Evolutionary conservation across 2,329 filamentous ascomycete genomes (phyloP), one percentile per base, ranked within the genome.

Genomic region (Aspergillus thermomutatus): DNA sequence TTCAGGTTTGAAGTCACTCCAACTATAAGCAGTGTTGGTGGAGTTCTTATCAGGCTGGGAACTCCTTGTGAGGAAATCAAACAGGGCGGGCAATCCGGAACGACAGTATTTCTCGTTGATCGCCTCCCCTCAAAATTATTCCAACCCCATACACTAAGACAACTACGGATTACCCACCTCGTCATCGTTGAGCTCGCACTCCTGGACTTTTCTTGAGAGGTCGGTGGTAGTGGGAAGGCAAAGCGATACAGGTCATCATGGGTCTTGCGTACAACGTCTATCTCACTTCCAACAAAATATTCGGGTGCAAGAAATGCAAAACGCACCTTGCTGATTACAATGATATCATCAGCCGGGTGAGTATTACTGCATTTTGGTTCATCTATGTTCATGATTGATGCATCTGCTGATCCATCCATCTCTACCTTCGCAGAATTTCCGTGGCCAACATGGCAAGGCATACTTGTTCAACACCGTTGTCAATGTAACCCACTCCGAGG

Each of bases 381-480:
- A 51, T 53, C 34, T 49, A 46, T 54, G 46, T 28, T 26, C 19
- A 48, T 52, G 40, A 53, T 43, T 27, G 40, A 27, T 23, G 11
- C 19, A 50, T 54, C 47, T 43, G 34, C 63, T 64, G 25, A 63
- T 55, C 25, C 41, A 49, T 53, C 41, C 57, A 50, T 34, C 17
- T 7, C 21, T 31, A 46, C 14, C 41, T 25, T 19, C 54, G 23
- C 74, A 97, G 92, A 97, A 96, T 79, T 99, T 99, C 80, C 91
- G 94, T 60, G 94, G 94, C 69, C 93, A 97, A 75, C 93, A 97
- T 75, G 94, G 94, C 72, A 97, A 97, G 79, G 94, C 94, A 55
- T 99, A 92, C 77, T 88, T 99, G 64, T 97, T 99, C 82, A 90
- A 93, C 77, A 86, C 75, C 61, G 94, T 99, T 54, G 94, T 99